Conservation (phyloP, 768 basidiomycete genomes). For the Scleroderma citrinum region DNA sequence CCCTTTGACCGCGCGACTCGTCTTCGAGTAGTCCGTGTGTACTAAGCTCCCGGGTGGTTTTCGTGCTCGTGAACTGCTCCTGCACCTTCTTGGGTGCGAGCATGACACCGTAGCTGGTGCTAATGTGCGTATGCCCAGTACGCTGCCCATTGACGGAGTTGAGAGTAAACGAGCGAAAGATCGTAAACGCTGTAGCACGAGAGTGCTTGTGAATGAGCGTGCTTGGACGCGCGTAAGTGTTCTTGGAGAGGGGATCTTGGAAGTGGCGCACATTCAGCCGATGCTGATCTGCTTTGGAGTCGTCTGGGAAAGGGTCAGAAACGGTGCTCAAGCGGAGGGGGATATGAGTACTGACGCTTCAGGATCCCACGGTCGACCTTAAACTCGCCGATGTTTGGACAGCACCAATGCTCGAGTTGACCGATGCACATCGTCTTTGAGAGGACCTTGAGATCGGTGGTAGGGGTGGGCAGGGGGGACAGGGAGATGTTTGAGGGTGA, state of each 20-base stretch:
- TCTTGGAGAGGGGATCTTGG: conserved; percentile 41
- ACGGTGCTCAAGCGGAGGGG: conserved; percentile 9
- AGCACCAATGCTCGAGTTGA: conserved; percentile 60
- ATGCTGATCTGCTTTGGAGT: conserved; percentile 58
- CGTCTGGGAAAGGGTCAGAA: conserved; percentile 29
- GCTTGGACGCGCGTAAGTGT: conserved; percentile 47
- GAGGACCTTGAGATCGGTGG: conserved; percentile 6
- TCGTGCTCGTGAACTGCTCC: conserved; percentile 71
- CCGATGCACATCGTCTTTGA: conserved; percentile 17
- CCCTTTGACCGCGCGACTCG: conserved; percentile 16
- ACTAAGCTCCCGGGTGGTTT: conserved; percentile 60
- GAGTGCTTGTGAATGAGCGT: conserved; percentile 80
- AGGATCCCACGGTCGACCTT: conserved; percentile 45
- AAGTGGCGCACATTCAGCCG: conserved; percentile 59
- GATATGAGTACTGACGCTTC: conserved; percentile 26
- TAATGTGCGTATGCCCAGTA: conserved; percentile 15
- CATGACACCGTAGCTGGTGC: conserved; percentile 41
- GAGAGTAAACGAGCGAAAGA: conserved; percentile 54
- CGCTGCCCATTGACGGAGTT: conserved; percentile 10
- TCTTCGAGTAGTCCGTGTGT: conserved; percentile 64
- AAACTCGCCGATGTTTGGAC: conserved; percentile 56
- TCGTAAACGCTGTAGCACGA: conserved; percentile 70
- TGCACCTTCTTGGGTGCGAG: conserved; percentile 74
- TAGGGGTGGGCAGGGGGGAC: conserved; percentile 4
- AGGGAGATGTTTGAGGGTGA: conserved; percentile 9